A percentile compares a stretch with the other conserved stretches of the same genome.
phyloP scores from a whole-genome alignment of 768 basidiomycete genomes.

The Lentinula guzmanii region DNA sequence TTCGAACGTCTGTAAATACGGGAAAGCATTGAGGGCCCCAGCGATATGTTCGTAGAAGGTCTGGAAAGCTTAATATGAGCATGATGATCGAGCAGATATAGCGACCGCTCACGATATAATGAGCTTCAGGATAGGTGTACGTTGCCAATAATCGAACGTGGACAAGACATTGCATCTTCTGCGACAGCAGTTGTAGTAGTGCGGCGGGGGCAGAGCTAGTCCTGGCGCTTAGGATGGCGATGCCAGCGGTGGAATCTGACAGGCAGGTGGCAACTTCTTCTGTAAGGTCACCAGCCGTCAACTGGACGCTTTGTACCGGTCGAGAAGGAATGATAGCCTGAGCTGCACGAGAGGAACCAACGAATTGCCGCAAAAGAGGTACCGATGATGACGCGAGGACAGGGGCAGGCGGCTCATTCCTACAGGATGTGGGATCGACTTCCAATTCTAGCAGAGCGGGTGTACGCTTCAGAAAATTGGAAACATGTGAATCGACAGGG shows the following conservation, averaged over 20 bases:
- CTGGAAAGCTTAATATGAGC: slow-evolving; percentile 26
- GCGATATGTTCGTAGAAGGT: slow-evolving; percentile 60
- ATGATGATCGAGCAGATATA: slow-evolving; percentile 12
- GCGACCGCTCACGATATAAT: slow-evolving; percentile 40
- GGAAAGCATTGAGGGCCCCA: slow-evolving; percentile 47
- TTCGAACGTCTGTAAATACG: slow-evolving; percentile 62
- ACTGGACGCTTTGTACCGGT: slow-evolving; percentile 57
- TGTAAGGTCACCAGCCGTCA: slow-evolving; percentile 54
- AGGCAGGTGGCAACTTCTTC: slow-evolving; percentile 50
- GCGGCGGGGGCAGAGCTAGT: slow-evolving; percentile 52
- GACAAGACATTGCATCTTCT: slow-evolving; percentile 51
- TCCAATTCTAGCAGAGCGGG: slow-evolving; percentile 54
- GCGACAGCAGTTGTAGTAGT: slow-evolving; percentile 52
- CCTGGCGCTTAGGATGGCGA: slow-evolving; percentile 53
- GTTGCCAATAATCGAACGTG: slow-evolving; percentile 66
- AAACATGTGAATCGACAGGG: slow-evolving; percentile 51
- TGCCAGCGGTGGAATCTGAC: slow-evolving; percentile 39
- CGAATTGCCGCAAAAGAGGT: slow-evolving; percentile 50
- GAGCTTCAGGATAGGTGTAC: slow-evolving; percentile 42
- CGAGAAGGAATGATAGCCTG: slow-evolving; percentile 56
- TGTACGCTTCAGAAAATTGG: slow-evolving; percentile 50
- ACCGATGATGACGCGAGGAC: slow-evolving; percentile 30
- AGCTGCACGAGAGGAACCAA: slow-evolving; percentile 54
- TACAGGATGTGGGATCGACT: slow-evolving; percentile 22
- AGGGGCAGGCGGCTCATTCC: slow-evolving; percentile 25